A percentile compares a stretch with the other conserved stretches of the same genome.
Evolutionary conservation across 2,329 filamentous ascomycete genomes (phyloP).

Genomic region (Hymenoscyphus albidus): DNA sequence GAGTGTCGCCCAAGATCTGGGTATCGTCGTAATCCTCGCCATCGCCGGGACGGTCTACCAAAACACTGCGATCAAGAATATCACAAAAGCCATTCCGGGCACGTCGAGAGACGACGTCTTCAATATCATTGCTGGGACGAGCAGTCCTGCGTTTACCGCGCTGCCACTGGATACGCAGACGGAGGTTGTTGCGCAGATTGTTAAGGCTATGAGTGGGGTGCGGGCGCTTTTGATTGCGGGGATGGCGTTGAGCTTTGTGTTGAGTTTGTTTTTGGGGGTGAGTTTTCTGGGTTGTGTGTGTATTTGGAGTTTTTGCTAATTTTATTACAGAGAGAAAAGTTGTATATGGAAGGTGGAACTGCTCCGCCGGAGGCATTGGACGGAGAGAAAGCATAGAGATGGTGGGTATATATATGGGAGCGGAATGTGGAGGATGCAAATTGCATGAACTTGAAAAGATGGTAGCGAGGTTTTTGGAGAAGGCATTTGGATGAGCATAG

Average conservation of each 20-base stretch:
- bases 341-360: neutral
- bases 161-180: neutral
- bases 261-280: neutral
- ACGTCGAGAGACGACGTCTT: neutral
- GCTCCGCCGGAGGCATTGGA: neutral
- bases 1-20: conserved; percentile 36
- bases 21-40: conserved; percentile 37
- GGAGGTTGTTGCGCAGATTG: neutral
- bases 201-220: neutral
- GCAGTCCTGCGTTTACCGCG: neutral
- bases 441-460: neutral
- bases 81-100: conserved; percentile 17
- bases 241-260: neutral
- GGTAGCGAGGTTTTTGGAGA: neutral
- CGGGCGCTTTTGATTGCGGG: neutral
- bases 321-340: neutral
- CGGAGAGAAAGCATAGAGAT: neutral
- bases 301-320: neutral
- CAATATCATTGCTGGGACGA: neutral
- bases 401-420: neutral
- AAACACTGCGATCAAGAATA: conserved; percentile 32
- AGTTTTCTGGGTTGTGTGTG: neutral
- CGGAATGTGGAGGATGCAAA: neutral
- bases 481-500: neutral
- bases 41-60: conserved; percentile 40